phyloP scores from a whole-genome alignment of 2,329 filamentous ascomycete species.

The Leptographium galeiforme region DNA sequence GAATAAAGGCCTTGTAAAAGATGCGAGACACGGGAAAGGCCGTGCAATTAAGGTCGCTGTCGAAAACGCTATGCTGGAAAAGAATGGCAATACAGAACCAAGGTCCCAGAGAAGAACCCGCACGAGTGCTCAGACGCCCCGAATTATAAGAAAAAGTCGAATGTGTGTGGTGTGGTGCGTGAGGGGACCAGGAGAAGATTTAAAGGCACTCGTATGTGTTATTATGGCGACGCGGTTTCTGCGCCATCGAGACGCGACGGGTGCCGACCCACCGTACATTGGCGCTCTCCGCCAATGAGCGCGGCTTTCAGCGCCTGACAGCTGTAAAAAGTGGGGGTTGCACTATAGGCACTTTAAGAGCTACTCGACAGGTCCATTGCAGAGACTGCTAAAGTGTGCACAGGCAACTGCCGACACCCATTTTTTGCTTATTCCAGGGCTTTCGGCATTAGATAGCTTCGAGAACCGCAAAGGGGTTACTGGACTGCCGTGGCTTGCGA shows the following conservation, averaged over 20 bases:
- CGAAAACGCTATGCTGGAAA: not conserved
- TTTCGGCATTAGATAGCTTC: not conserved
- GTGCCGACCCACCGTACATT: not conserved
- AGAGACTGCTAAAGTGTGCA: not conserved
- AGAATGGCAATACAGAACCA: not conserved
- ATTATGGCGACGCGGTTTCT: slow-evolving; percentile 9
- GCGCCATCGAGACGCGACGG: slow-evolving; percentile 4
- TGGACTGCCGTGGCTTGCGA: not conserved
- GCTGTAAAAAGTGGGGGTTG: slow-evolving; percentile 5
- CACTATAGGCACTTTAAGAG: not conserved
- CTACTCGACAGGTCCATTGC: not conserved
- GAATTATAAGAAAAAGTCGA: not conserved
- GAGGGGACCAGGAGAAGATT: not conserved
- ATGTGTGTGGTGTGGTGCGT: not conserved
- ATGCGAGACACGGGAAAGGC: not conserved
- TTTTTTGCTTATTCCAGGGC: not conserved
- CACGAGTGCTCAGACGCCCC: not conserved
- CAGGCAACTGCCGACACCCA: too few relatives aligned
- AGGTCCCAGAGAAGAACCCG: not conserved
- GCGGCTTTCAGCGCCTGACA: not conserved
- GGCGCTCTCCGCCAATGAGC: not conserved
- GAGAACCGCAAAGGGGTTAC: slow-evolving; percentile 9
- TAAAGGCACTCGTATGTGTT: not conserved
- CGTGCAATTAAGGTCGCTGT: not conserved
- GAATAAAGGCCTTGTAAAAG: not conserved